Evolutionary conservation across 1,284 basidiomycete species (phyloP).

Genomic region (Termitomyces sp.): DNA sequence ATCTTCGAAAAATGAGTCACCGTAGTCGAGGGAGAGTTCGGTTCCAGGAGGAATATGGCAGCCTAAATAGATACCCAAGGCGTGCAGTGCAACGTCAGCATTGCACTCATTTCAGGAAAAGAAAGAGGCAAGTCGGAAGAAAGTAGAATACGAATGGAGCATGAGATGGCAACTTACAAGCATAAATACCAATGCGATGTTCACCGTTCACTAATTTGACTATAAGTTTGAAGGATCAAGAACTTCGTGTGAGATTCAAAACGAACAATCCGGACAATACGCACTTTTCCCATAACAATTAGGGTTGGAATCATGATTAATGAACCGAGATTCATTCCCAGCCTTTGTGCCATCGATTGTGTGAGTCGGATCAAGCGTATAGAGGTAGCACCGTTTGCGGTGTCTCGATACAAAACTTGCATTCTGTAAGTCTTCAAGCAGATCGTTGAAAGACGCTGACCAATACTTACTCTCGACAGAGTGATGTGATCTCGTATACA

Average conservation of each 20-base stretch:
- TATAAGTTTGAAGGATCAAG: constrained; percentile 21
- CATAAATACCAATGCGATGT: constrained; percentile 51
- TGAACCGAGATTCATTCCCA: constrained; percentile 55
- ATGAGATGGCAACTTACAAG: constrained; percentile 33
- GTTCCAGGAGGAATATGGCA: constrained; percentile 8
- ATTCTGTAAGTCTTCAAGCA: neutral
- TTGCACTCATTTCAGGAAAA: neutral
- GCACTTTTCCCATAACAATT: constrained; percentile 46
- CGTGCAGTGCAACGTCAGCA: neutral
- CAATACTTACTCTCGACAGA: constrained; percentile 38
- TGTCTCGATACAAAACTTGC: constrained; percentile 32
- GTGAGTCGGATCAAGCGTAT: constrained; percentile 37
- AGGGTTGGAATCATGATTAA: constrained; percentile 44
- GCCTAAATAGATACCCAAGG: constrained; percentile 9
- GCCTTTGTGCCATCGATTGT: constrained; percentile 45
- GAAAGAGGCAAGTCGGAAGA: neutral
- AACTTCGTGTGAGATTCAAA: neutral
- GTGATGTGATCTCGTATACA: constrained; percentile 35
- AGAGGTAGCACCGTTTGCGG: constrained; percentile 51
- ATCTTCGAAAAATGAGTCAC: constrained; percentile 16
- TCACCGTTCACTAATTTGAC: constrained; percentile 55
- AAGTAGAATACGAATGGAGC: neutral
- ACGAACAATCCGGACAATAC: constrained; percentile 8
- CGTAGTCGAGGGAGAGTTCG: constrained; percentile 19
- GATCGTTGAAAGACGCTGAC: neutral